These are phyloP conservation scores for Fusarium sp. DNA, from an alignment of 2,329 filamentous ascomycete genomes.

Conservation along the genomic window DNA sequence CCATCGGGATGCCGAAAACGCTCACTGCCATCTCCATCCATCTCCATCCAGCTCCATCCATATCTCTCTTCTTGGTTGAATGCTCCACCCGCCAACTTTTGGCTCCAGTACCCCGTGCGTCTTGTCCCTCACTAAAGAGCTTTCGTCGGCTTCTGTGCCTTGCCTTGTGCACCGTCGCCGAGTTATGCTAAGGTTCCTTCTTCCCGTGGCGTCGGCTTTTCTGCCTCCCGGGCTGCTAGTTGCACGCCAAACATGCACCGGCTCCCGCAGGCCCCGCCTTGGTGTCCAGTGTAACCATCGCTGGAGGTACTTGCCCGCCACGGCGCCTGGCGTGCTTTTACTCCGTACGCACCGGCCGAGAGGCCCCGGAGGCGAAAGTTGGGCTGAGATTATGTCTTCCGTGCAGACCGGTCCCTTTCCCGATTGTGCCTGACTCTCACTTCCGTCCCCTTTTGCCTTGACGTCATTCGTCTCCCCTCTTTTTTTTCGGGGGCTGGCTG, in stretches of 20 bases:
- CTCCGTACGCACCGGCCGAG: conserved; percentile 39
- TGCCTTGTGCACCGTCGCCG: conserved; percentile 27
- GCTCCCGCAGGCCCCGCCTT: conserved; percentile 29
- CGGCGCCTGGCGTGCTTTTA: conserved; percentile 27
- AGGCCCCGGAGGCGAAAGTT: conserved; percentile 29
- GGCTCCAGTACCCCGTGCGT: neutral
- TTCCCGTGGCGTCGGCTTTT: conserved; percentile 40
- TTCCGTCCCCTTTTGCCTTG: conserved; percentile 6
- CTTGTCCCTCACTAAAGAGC: neutral
- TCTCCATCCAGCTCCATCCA: conserved; percentile 12
- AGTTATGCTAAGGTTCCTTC: conserved; percentile 35
- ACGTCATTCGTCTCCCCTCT: conserved; percentile 20
- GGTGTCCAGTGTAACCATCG: conserved; percentile 15
- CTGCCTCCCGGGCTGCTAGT: conserved; percentile 38
- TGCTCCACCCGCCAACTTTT: conserved; percentile 14
- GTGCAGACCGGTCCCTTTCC: conserved; percentile 12
- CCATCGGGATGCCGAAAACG: conserved; percentile 38
- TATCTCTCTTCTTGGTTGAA: conserved; percentile 10
- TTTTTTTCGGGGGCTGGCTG: neutral
- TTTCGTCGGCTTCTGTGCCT: conserved; percentile 26
- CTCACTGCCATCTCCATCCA: conserved; percentile 26
- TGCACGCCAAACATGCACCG: conserved; percentile 34
- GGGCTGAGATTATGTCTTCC: conserved; percentile 20
- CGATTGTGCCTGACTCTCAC: conserved; percentile 1
- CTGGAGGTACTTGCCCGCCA: conserved; percentile 23